A percentile compares a stretch with the other conserved stretches of the same genome.
These are phyloP conservation scores for Amanita pseudoporphyria DNA, from an alignment of 768 basidiomycete species.

Conservation along the genomic window DNA sequence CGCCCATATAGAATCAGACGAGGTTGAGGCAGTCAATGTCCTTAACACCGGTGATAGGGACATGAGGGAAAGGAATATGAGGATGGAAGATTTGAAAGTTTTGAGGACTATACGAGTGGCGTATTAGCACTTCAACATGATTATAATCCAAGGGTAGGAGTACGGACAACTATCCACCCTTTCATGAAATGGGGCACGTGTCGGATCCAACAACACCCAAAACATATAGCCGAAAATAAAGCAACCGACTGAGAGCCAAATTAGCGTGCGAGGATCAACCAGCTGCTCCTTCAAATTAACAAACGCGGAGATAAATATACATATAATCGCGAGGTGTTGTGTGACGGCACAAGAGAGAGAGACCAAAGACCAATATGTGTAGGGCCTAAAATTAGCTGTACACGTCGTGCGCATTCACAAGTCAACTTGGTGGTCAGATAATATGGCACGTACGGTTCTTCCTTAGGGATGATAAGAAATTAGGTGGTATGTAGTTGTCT, in stretches of 20 bases:
- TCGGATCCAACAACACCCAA: conserved; percentile 49
- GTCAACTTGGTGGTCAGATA: not conserved
- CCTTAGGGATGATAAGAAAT: conserved; percentile 71
- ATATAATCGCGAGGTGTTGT: conserved; percentile 75
- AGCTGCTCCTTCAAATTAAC: conserved; percentile 52
- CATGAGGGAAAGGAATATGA: conserved; percentile 84
- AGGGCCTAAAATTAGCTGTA: conserved; percentile 71
- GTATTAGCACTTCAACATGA: not conserved
- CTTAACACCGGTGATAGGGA: conserved; percentile 85
- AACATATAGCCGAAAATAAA: conserved; percentile 51
- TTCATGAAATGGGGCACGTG: conserved; percentile 16
- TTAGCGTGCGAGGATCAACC: conserved; percentile 60
- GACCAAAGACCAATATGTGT: conserved; percentile 69
- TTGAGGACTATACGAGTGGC: conserved; percentile 47
- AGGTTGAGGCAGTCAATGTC: conserved; percentile 90
- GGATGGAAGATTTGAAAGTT: conserved; percentile 67
- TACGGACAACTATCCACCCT: conserved; percentile 23
- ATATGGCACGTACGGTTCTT: conserved; percentile 55
- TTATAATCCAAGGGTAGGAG: not conserved
- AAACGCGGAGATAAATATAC: conserved; percentile 77
- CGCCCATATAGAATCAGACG: conserved; percentile 96
- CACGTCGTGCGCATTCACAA: conserved; percentile 9
- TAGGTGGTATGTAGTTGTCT: conserved; percentile 77
- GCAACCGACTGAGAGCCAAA: conserved; percentile 51
- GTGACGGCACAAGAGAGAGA: conserved; percentile 65